Evolutionary conservation across 441 rosid genomes (phyloP).

Genomic region (Pelargonium myrrhifolium): DNA sequence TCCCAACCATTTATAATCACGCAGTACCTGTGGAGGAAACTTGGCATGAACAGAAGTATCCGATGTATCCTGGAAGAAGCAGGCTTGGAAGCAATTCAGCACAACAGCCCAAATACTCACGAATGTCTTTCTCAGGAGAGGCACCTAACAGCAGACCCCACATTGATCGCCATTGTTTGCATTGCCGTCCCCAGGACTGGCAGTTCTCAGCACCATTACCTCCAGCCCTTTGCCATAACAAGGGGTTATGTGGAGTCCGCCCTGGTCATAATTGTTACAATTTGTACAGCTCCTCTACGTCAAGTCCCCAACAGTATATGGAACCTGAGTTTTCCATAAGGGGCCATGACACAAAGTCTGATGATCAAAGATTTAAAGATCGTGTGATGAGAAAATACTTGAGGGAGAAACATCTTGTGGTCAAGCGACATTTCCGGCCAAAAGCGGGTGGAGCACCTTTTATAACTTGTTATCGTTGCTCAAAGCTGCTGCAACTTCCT

Average conservation of each 20-base stretch:
- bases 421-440: conserved; percentile 57
- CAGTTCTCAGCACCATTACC: conserved; percentile 33
- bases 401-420: conserved; percentile 42
- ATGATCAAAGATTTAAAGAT: conserved; percentile 41
- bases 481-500: conserved; percentile 56
- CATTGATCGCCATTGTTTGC: conserved; percentile 27
- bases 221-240: conserved; percentile 24
- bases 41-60: conserved; percentile 14
- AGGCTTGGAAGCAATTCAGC: conserved; percentile 30
- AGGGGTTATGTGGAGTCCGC: conserved; percentile 22
- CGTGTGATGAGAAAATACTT: conserved; percentile 29
- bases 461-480: conserved; percentile 54
- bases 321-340: conserved; percentile 35
- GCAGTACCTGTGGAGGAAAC: conserved; percentile 20
- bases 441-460: conserved; percentile 80
- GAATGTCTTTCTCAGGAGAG: conserved; percentile 43
- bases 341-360: conserved; percentile 40
- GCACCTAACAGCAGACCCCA: conserved; percentile 28
- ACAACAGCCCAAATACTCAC: conserved; percentile 28
- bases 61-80: conserved; percentile 24
- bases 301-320: conserved; percentile 52
- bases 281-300: conserved; percentile 40
- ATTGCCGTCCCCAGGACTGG: conserved; percentile 36
- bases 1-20: conserved; percentile 18
- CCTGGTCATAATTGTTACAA: conserved; percentile 26